phyloP scores from a whole-genome alignment of 345 rosid genomes.

The Eucalyptus sideroxylon region DNA sequence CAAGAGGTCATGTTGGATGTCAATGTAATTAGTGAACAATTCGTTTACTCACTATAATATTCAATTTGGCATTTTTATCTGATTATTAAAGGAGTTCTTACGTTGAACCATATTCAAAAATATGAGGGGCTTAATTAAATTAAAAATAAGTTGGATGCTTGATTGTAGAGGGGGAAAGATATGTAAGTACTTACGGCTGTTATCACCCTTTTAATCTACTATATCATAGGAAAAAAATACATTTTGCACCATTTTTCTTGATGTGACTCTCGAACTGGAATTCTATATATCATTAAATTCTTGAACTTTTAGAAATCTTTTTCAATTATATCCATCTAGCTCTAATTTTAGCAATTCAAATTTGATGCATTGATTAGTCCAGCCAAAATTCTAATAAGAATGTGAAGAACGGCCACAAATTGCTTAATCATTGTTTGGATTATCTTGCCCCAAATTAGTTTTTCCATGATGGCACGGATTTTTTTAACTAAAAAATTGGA shows the following conservation, averaged over 20 bases:
- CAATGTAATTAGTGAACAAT: neutral
- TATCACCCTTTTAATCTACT: neutral
- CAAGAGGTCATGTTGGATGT: neutral
- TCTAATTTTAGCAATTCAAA: neutral
- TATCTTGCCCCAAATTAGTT: neutral
- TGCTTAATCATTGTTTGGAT: neutral
- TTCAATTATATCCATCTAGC: neutral
- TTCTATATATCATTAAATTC: neutral
- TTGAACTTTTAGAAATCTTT: neutral
- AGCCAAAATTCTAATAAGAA: neutral
- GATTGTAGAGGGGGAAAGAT: neutral
- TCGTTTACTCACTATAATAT: neutral
- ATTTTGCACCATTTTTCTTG: fast-evolving
- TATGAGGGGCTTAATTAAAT: neutral
- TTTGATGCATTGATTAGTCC: neutral
- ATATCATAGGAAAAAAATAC: neutral
- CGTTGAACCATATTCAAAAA: neutral
- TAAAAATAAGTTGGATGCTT: neutral
- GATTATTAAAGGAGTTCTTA: neutral
- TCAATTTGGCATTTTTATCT: neutral
- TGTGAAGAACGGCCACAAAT: neutral
- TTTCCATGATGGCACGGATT: neutral
- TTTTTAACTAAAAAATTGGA: neutral
- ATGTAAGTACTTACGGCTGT: fast-evolving
- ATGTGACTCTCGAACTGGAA: neutral